phyloP scores from a whole-genome alignment of 805 yeast species.

The Schwanniomyces yamadae region DNA sequence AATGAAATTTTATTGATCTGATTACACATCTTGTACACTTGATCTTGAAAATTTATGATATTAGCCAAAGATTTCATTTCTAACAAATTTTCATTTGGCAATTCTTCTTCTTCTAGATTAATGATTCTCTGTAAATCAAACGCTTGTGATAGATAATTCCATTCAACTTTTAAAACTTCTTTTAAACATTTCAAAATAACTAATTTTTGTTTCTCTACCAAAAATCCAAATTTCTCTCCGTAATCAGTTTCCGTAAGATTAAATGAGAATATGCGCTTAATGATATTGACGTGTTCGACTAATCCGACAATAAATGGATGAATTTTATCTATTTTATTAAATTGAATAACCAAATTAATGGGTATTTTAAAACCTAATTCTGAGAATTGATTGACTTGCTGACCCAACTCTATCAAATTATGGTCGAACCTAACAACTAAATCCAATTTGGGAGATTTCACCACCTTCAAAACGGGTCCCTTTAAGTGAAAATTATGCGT shows the following conservation, averaged over 20 bases:
- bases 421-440: slow-evolving; percentile 54
- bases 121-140: slow-evolving; percentile 42
- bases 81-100: slow-evolving; percentile 22
- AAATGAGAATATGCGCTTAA: slow-evolving; percentile 27
- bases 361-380: slow-evolving; percentile 60
- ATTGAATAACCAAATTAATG: slow-evolving; percentile 41
- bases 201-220: slow-evolving; percentile 37
- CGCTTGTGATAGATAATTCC: slow-evolving; percentile 55
- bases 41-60: slow-evolving; percentile 23
- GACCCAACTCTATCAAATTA: slow-evolving; percentile 39
- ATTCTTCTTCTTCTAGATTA: slow-evolving; percentile 23
- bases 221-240: slow-evolving; percentile 40
- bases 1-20: slow-evolving; percentile 17
- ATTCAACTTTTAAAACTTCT: slow-evolving; percentile 39
- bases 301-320: slow-evolving; percentile 59
- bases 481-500: slow-evolving; percentile 10
- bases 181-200: slow-evolving; percentile 32
- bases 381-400: slow-evolving; percentile 53
- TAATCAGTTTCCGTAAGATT: slow-evolving; percentile 25
- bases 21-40: slow-evolving; percentile 17
- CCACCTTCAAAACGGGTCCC: slow-evolving; percentile 5
- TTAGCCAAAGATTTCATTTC: slow-evolving; percentile 24
- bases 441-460: slow-evolving; percentile 12
- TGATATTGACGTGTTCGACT: slow-evolving; percentile 47
- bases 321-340: slow-evolving; percentile 50